Evolutionary conservation across 768 basidiomycete species (phyloP).

Genomic region (Collybia sordida): DNA sequence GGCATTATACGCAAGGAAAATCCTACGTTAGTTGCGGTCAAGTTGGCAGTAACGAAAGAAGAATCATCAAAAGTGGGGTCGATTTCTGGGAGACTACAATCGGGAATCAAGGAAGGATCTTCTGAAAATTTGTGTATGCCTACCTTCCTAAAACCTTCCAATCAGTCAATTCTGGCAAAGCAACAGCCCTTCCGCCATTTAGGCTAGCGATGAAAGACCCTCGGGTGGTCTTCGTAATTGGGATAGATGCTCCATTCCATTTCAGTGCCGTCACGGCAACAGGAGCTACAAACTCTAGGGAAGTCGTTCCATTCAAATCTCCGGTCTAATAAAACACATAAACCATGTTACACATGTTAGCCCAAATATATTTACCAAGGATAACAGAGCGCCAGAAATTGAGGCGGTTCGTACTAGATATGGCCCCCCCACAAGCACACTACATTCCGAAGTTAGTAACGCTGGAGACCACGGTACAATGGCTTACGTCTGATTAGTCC

Average conservation of each 20-base stretch:
- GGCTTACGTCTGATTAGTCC: conserved; percentile 41
- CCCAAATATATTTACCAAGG: conserved; percentile 24
- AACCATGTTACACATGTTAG: background rate
- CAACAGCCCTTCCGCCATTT: conserved; percentile 12
- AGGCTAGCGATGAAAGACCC: conserved; percentile 30
- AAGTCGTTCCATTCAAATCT: conserved; percentile 49
- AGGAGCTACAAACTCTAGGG: conserved; percentile 43
- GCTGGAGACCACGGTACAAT: background rate
- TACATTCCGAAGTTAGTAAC: conserved; percentile 9
- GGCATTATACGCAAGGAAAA: background rate
- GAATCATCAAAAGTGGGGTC: conserved; percentile 47
- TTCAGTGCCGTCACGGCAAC: conserved; percentile 28
- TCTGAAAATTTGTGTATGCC: background rate
- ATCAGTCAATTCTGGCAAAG: conserved; percentile 32
- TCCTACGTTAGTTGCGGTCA: conserved; percentile 45
- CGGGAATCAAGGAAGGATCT: background rate
- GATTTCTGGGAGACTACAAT: conserved; percentile 47
- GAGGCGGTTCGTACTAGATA: conserved; percentile 52
- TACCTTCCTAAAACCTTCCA: conserved; percentile 54
- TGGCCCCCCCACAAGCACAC: conserved; percentile 50
- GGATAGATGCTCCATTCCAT: conserved; percentile 39
- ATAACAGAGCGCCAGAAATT: conserved; percentile 34
- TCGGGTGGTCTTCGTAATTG: conserved; percentile 21
- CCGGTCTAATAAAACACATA: conserved; percentile 31
- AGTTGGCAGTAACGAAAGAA: conserved; percentile 38